Evolutionary conservation across 1,139 yeast genomes (phyloP).

Genomic region (Geotrichum carabidarum): DNA sequence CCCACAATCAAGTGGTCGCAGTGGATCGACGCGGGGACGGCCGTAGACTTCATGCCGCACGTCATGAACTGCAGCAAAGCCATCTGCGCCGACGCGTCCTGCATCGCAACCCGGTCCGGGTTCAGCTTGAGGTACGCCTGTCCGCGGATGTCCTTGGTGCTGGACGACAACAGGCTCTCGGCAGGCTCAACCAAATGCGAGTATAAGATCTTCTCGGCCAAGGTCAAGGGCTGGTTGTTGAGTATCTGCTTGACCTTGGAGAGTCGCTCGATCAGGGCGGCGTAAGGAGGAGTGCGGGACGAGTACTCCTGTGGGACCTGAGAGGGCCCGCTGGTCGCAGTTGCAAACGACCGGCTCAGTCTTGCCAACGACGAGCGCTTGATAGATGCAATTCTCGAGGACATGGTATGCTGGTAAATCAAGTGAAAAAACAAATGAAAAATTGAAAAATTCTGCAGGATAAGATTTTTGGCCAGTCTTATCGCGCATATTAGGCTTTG

Average conservation of each 20-base stretch:
- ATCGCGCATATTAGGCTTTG: too few relatives aligned
- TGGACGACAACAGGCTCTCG: slow-evolving; percentile 52
- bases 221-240: slow-evolving; percentile 70
- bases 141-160: slow-evolving; percentile 80
- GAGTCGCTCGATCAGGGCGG: slow-evolving; percentile 62
- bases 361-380: slow-evolving; percentile 2
- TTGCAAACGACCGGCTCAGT: slow-evolving; percentile 2
- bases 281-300: slow-evolving; percentile 83
- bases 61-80: slow-evolving; percentile 98
- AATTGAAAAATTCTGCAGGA: neutral
- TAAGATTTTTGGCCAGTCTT: neutral
- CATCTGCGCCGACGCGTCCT: slow-evolving; percentile 99
- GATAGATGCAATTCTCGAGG: slow-evolving; percentile 1
- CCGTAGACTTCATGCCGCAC: slow-evolving; percentile 89
- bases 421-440: neutral
- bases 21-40: slow-evolving; percentile 96
- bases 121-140: slow-evolving; percentile 91
- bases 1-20: slow-evolving; percentile 99
- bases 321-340: slow-evolving; percentile 16
- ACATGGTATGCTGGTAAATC: neutral
- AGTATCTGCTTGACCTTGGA: slow-evolving; percentile 58
- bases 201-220: slow-evolving; percentile 93
- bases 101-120: slow-evolving; percentile 99
- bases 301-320: slow-evolving; percentile 58
- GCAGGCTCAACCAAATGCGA: slow-evolving; percentile 96